Conservation (phyloP, 2,329 filamentous ascomycete genomes). For the Talaromyces sp. region DNA sequence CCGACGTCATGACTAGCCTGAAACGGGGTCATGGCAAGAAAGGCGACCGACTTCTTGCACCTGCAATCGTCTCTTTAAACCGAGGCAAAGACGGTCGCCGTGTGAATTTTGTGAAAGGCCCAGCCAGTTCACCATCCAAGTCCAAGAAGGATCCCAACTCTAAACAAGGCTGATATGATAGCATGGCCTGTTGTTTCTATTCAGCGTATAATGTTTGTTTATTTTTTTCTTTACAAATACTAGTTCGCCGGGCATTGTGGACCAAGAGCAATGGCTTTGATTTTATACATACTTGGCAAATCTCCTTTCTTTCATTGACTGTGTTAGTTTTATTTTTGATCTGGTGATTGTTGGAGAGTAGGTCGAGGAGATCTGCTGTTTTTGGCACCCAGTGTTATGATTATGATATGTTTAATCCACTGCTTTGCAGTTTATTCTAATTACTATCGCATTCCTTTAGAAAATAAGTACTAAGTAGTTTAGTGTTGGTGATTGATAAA, state of each 20-base stretch:
- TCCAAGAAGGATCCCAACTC: constrained; percentile 22
- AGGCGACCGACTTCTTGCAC: constrained; percentile 22
- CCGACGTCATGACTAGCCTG: constrained; percentile 26
- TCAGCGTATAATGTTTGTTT: not conserved
- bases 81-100: constrained; percentile 30
- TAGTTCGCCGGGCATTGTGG: not conserved
- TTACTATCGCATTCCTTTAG: no score
- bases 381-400: not conserved
- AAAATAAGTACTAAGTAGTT: not conserved
- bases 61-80: constrained; percentile 23
- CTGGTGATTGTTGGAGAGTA: constrained; percentile 9
- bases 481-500: not conserved
- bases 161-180: constrained; percentile 19
- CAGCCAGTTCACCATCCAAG: constrained; percentile 27
- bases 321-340: constrained; percentile 11
- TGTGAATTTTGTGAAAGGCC: constrained; percentile 29
- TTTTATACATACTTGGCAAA: constrained; percentile 12
- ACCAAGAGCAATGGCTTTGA: not conserved
- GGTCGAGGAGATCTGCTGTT: not conserved
- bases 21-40: constrained; percentile 29
- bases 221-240: not conserved
- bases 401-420: not conserved
- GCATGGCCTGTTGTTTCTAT: not conserved
- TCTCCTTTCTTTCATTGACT: constrained; percentile 12
- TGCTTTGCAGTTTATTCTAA: not conserved